Evolutionary conservation across 768 basidiomycete species (phyloP).

Genomic region (Rhizopogon roseolus): DNA sequence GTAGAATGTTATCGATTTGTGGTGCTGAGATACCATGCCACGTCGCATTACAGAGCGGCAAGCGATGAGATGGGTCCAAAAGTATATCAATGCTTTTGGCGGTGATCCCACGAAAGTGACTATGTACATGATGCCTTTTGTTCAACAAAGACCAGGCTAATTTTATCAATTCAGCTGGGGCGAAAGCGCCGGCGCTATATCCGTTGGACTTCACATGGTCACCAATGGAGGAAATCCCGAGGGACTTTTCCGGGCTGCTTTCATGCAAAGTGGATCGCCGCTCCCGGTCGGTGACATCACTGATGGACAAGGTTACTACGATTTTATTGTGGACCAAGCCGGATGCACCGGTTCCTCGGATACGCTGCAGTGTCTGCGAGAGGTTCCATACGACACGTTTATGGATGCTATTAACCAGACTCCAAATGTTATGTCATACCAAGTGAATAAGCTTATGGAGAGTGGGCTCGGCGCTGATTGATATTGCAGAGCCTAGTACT

Average conservation of each 20-base stretch:
- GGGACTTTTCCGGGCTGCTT: conserved; percentile 43
- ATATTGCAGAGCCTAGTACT: too few species aligned
- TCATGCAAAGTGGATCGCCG: conserved; percentile 49
- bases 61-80: conserved; percentile 61
- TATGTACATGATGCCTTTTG: conserved; percentile 33
- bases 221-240: conserved; percentile 39
- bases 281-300: conserved; percentile 39
- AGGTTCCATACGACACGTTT: conserved; percentile 30
- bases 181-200: conserved; percentile 55
- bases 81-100: conserved; percentile 59
- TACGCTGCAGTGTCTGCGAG: conserved; percentile 37
- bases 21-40: not conserved
- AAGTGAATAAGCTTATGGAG: conserved; percentile 22
- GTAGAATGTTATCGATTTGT: conserved; percentile 14
- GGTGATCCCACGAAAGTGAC: conserved; percentile 62
- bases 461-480: not conserved
- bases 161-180: conserved; percentile 42
- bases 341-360: conserved; percentile 36
- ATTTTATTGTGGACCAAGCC: conserved; percentile 34
- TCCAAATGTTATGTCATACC: conserved; percentile 35
- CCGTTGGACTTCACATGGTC: conserved; percentile 46
- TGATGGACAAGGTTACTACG: conserved; percentile 41
- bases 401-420: conserved; percentile 35
- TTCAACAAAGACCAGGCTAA: not conserved
- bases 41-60: conserved; percentile 38